phyloP scores from a whole-genome alignment of 202 grass and related monocot genomes.

The Schoenoplectus tabernaemontani region DNA sequence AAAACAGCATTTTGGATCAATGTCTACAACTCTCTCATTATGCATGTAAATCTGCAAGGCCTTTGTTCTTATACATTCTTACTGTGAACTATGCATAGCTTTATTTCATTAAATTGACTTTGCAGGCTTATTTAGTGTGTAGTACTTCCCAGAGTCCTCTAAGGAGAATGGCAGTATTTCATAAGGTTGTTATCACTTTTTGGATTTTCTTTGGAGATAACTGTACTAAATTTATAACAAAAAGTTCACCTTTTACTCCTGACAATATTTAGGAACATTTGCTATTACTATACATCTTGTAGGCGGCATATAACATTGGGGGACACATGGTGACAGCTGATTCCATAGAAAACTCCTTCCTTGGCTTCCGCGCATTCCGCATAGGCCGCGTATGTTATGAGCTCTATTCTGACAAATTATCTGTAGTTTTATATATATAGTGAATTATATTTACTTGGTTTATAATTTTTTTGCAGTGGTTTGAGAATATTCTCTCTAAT shows the following conservation, averaged over 20 bases:
- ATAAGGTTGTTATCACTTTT: conserved; percentile 48
- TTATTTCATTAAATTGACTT: conserved; percentile 17
- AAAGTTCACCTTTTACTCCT: background rate
- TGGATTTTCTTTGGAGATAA: background rate
- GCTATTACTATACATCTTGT: conserved; percentile 14
- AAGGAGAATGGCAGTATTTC: conserved; percentile 75
- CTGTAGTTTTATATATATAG: background rate
- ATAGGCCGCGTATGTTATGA: conserved; percentile 52
- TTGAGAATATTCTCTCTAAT: conserved; percentile 67
- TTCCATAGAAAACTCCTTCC: conserved; percentile 58
- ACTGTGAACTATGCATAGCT: background rate
- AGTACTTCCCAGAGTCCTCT: conserved; percentile 69
- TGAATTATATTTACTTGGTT: background rate
- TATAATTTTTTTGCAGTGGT: conserved; percentile 51
- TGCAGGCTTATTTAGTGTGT: conserved; percentile 82
- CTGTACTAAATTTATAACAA: background rate
- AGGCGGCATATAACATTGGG: conserved; percentile 94
- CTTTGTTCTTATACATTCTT: background rate
- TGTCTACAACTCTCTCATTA: conserved; percentile 90
- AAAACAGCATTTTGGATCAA: conserved; percentile 97
- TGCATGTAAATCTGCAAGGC: conserved; percentile 63
- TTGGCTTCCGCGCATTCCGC: conserved; percentile 57
- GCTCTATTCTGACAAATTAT: background rate
- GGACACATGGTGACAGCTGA: conserved; percentile 70
- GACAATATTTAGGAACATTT: background rate